Percentiles rank a stretch among this genome's conserved stretches.
Evolutionary conservation across 768 basidiomycete species (phyloP).

Genomic region (Russula sp.): DNA sequence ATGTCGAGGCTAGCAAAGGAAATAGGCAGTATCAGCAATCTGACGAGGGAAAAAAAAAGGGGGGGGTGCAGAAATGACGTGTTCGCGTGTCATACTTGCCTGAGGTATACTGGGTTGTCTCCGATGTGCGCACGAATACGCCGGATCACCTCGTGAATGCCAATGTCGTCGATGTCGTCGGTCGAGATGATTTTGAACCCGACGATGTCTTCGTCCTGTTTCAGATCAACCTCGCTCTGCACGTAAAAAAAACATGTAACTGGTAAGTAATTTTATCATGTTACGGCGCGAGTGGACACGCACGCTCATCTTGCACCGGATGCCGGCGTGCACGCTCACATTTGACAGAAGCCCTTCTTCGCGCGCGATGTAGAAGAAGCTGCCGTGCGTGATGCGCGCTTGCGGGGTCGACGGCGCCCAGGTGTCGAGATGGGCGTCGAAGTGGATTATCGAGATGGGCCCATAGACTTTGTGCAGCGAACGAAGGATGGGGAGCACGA

Average conservation of each 20-base stretch:
- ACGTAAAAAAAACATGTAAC: neutral
- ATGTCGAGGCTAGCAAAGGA: slow-evolving; percentile 54
- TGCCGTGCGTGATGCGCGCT: slow-evolving; percentile 73
- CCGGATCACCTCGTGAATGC: slow-evolving; percentile 58
- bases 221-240: slow-evolving; percentile 55
- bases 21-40: neutral
- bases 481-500: slow-evolving; percentile 79
- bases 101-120: slow-evolving; percentile 67
- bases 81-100: slow-evolving; percentile 27
- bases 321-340: slow-evolving; percentile 76
- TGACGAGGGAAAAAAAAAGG: neutral
- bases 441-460: slow-evolving; percentile 76
- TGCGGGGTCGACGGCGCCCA: slow-evolving; percentile 44
- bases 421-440: slow-evolving; percentile 73
- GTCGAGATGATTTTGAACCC: slow-evolving; percentile 76
- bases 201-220: slow-evolving; percentile 52
- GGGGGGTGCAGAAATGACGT: neutral
- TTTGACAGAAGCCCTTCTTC: slow-evolving; percentile 72
- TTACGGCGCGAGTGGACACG: slow-evolving; percentile 18
- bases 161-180: slow-evolving; percentile 79
- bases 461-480: slow-evolving; percentile 75
- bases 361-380: slow-evolving; percentile 75
- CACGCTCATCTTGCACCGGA: slow-evolving; percentile 66
- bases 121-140: slow-evolving; percentile 70
- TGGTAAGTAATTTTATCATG: too few relatives aligned